Base-by-base conservation (phyloP, 495 filamentous ascomycete species). In the Trichoderma asperelloides region DNA sequence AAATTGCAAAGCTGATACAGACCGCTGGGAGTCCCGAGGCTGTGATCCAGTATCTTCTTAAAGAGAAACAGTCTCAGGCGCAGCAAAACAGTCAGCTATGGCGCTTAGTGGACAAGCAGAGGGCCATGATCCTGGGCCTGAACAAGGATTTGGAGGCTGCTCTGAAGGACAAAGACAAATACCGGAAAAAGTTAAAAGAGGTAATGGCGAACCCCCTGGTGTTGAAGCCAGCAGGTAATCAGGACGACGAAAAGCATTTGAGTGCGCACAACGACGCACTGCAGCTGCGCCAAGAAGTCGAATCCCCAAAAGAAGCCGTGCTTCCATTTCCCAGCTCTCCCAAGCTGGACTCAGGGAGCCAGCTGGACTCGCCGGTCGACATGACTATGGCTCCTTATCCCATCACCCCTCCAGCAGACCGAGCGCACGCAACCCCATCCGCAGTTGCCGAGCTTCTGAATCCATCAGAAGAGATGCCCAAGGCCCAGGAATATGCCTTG, bases 101-200 rank as follows among this genome's bases (percentile, higher is more conserved):
- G 95, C 88, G 91, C 65, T 78, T 98, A 62, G 93, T 98, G 30
- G 93, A 98, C 75, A 98, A 98, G 76, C 95, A 98, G 77, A 84
- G 95, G 62, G 87, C 92, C 0, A 90, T 98, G 83, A 93, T 98
- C 41, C 72, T 97, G 30, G 96, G 95, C 0, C 81, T 98, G 45
- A 97, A 98, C 71, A 96, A 95, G 76, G 95, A 98, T 73, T 82
- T 98, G 28, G 93, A 97, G 75, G 87, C 90, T 63, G 88, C 94
- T 3, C 75, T 96, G 71, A 96, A 96, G 74, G 95, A 97, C 70
- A 98, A 97, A 76, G 95, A 98, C 60, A 87, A 89, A 68, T 98
- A 97, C 75, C 86, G 89, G 68, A 93, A 91, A 78, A 96, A 93
- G 76, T 70, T 96, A 16, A 97, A 96, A 75, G 92, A 97, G 62